These are phyloP conservation scores for Phytophthora palmivora DNA, from an alignment of 352 stramenopile genomes.

Conservation along the genomic window DNA sequence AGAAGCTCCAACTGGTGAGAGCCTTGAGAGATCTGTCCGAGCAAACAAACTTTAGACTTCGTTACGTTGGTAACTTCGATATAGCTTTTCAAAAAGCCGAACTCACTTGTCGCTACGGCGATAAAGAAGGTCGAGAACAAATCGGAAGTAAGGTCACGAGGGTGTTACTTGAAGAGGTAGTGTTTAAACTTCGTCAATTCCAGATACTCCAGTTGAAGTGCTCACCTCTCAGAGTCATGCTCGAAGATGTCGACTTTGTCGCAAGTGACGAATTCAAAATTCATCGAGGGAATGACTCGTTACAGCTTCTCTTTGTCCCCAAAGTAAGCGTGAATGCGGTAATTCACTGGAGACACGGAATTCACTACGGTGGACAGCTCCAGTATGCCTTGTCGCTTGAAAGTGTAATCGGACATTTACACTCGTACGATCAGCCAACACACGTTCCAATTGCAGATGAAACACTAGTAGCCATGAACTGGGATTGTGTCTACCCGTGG, in stretches of 20 bases:
- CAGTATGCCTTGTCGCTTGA: conserved; percentile 66
- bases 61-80: conserved; percentile 61
- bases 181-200: conserved; percentile 60
- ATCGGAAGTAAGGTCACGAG: conserved; percentile 40
- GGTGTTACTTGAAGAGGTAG: conserved; percentile 45
- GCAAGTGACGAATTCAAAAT: background rate
- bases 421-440: conserved; percentile 10
- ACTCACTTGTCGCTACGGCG: conserved; percentile 45
- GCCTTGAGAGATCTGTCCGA: background rate
- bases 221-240: conserved; percentile 29
- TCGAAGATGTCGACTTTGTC: conserved; percentile 26
- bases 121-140: conserved; percentile 20
- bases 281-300: conserved; percentile 13
- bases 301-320: conserved; percentile 42
- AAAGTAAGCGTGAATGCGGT: conserved; percentile 29
- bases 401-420: conserved; percentile 45
- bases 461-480: conserved; percentile 63
- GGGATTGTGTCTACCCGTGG: conserved; percentile 76
- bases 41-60: conserved; percentile 41
- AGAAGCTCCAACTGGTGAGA: conserved; percentile 11
- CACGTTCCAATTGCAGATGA: conserved; percentile 57
- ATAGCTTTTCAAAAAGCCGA: conserved; percentile 46
- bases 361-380: conserved; percentile 22
- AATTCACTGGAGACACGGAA: conserved; percentile 37
- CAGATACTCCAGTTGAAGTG: conserved; percentile 53